phyloP scores from a whole-genome alignment of 169 alveolate genomes.

The Plasmodium falciparum region DNA sequence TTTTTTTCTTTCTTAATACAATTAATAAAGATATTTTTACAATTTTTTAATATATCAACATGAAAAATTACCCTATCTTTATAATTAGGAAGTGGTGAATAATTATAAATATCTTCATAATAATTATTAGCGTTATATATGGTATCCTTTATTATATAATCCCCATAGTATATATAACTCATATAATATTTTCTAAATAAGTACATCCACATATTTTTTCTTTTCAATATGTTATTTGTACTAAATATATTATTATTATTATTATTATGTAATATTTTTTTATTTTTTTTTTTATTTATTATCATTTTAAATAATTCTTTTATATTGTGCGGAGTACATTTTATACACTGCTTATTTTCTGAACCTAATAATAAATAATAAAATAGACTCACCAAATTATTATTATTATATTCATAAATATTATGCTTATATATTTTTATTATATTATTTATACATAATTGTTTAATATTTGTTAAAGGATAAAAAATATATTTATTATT shows the following conservation, averaged over 20 bases:
- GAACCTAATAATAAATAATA: background rate
- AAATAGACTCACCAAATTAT: constrained; percentile 5
- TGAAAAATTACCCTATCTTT: background rate
- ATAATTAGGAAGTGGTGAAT: background rate
- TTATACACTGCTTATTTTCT: constrained; percentile 9
- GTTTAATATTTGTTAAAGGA: constrained; percentile 19
- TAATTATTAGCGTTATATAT: background rate
- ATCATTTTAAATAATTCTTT: constrained; percentile 9
- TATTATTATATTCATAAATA: background rate
- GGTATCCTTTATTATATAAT: background rate
- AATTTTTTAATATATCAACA: background rate
- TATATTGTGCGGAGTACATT: background rate
- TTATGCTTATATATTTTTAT: constrained; percentile 13
- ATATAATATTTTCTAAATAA: constrained; percentile 11
- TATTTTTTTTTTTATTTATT: background rate
- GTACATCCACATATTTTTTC: background rate
- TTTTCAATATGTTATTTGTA: background rate
- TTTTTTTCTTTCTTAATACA: constrained; percentile 27
- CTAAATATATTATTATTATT: too few relatives aligned
- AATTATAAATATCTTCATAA: background rate
- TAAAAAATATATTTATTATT: constrained; percentile 7
- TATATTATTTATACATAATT: constrained; percentile 39
- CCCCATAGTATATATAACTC: constrained; percentile 9
- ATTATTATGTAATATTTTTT: too few relatives aligned
- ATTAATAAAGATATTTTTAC: constrained; percentile 8